phyloP scores from a whole-genome alignment of 2,329 filamentous ascomycete species.

The Myriosclerotinia scirpicola region DNA sequence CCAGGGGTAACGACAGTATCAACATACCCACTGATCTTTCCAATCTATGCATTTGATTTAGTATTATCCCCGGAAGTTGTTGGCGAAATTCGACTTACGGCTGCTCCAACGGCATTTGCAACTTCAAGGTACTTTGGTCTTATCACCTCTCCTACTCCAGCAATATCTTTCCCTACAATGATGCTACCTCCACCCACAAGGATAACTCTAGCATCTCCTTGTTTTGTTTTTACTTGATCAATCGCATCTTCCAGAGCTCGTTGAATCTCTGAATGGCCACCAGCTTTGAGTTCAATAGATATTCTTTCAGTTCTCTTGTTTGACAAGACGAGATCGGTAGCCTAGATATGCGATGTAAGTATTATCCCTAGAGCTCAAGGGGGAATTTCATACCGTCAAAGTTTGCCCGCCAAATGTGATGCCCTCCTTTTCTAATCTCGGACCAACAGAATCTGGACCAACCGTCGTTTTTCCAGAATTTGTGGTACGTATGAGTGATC shows the following conservation, averaged over 20 bases:
- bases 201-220: slow-evolving; percentile 52
- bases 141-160: slow-evolving; percentile 52
- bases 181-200: slow-evolving; percentile 60
- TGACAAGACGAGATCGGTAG: slow-evolving; percentile 33
- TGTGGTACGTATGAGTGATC: slow-evolving; percentile 45
- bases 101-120: slow-evolving; percentile 61
- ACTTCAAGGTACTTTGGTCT: slow-evolving; percentile 54
- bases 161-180: slow-evolving; percentile 47
- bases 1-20: slow-evolving; percentile 37
- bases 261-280: slow-evolving; percentile 32
- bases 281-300: slow-evolving; percentile 24
- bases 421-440: slow-evolving; percentile 50
- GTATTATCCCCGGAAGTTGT: background rate
- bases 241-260: slow-evolving; percentile 53
- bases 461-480: slow-evolving; percentile 51
- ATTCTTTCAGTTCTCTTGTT: slow-evolving; percentile 24
- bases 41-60: slow-evolving; percentile 32
- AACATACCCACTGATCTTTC: slow-evolving; percentile 37
- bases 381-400: slow-evolving; percentile 50
- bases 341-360: slow-evolving; percentile 37
- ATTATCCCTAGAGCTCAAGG: slow-evolving; percentile 38
- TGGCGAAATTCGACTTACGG: slow-evolving; percentile 44
- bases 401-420: slow-evolving; percentile 54
- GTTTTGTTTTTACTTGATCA: slow-evolving; percentile 57
- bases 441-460: slow-evolving; percentile 58